Conservation (phyloP, 2,329 filamentous ascomycete genomes). For the Colletotrichum agaves region DNA sequence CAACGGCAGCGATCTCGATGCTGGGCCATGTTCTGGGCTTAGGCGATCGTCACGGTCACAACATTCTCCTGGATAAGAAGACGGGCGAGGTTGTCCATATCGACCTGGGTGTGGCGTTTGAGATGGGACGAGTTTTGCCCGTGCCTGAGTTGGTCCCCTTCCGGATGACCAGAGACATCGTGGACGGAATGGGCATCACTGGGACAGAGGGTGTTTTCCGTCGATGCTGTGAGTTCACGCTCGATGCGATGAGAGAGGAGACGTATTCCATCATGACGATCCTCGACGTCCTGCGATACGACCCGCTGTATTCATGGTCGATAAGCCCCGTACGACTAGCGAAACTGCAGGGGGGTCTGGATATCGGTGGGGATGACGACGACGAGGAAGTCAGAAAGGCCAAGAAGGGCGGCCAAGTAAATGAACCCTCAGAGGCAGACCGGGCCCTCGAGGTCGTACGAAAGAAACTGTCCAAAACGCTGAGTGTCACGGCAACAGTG, state of each 20-base stretch:
- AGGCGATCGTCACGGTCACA: constrained; percentile 95
- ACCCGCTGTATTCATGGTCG: constrained; percentile 96
- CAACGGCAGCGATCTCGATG: constrained; percentile 94
- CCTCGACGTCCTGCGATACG: constrained; percentile 96
- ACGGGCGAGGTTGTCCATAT: constrained; percentile 97
- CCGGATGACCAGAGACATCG: constrained; percentile 90
- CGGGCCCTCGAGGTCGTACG: constrained; percentile 91
- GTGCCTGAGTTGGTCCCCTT: constrained; percentile 97
- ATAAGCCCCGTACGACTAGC: constrained; percentile 77
- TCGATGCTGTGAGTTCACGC: constrained; percentile 97
- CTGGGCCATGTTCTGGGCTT: constrained; percentile 92
- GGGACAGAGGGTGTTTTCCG: constrained; percentile 96
- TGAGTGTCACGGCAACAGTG: constrained; percentile 94
- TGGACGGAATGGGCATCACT: constrained; percentile 96
- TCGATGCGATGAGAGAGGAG: constrained; percentile 94
- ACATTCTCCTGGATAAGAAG: constrained; percentile 90
- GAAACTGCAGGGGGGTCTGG: constrained; percentile 72
- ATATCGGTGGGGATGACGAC: constrained; percentile 53
- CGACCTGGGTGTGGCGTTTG: constrained; percentile 95
- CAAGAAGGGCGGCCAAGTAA: constrained; percentile 57
- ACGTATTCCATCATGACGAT: constrained; percentile 99
- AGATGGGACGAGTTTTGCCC: constrained; percentile 93
- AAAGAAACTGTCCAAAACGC: constrained; percentile 93
- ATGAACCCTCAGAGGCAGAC: constrained; percentile 81
- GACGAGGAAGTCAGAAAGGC: constrained; percentile 51